Evolutionary conservation across 1,284 basidiomycete genomes (phyloP).

Genomic region (Cryptococcus depauperatus): DNA sequence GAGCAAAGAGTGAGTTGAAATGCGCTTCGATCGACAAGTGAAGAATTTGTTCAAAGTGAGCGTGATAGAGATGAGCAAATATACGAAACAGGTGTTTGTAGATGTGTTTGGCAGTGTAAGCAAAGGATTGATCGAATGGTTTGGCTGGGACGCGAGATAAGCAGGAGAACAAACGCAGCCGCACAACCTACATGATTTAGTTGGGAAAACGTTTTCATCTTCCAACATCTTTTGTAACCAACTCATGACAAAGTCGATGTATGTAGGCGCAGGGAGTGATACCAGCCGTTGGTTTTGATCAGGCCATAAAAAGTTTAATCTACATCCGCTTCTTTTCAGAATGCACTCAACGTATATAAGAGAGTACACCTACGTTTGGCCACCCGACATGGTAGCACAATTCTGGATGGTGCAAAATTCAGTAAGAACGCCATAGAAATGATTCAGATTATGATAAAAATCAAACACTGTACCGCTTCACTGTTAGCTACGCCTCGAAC

Average conservation of each 20-base stretch:
- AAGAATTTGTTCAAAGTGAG: constrained; percentile 82
- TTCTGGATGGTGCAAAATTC: constrained; percentile 87
- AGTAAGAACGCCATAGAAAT: constrained; percentile 91
- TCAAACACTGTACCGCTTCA: constrained; percentile 63
- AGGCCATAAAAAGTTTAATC: constrained; percentile 96
- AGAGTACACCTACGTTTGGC: constrained; percentile 57
- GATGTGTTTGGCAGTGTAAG: constrained; percentile 87
- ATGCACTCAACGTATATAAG: background rate
- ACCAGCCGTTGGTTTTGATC: constrained; percentile 91
- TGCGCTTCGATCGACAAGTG: constrained; percentile 93
- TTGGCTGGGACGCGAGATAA: constrained; percentile 52
- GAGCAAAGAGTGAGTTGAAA: constrained; percentile 96
- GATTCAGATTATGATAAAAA: constrained; percentile 93
- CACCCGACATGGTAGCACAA: constrained; percentile 91
- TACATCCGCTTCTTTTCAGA: constrained; percentile 37
- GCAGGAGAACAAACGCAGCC: background rate
- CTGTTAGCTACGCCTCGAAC: background rate
- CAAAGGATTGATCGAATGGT: constrained; percentile 82
- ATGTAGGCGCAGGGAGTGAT: constrained; percentile 87
- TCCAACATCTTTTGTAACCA: constrained; percentile 93
- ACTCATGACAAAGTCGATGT: constrained; percentile 98
- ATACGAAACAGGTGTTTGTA: constrained; percentile 95
- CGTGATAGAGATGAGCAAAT: constrained; percentile 95
- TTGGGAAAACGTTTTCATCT: constrained; percentile 89
- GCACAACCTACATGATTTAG: constrained; percentile 67